Percentiles rank a stretch among this genome's conserved stretches.
phyloP scores from a whole-genome alignment of 2,329 filamentous ascomycete genomes.

The Aurifilum marmelostoma region DNA sequence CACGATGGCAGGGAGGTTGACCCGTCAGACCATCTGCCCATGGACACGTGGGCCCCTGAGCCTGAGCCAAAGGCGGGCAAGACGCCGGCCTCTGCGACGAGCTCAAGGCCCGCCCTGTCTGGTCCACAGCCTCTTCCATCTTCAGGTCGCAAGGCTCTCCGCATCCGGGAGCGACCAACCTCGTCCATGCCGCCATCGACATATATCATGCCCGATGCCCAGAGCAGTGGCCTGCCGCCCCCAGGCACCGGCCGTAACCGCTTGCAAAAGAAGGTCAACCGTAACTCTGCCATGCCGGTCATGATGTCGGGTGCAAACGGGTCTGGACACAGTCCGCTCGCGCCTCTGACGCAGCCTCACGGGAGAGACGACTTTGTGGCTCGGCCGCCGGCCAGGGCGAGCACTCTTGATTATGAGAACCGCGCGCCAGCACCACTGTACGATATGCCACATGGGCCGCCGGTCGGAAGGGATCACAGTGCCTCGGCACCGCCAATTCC shows the following conservation, averaged over 20 bases:
- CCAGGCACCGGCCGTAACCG: conserved; percentile 55
- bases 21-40: conserved; percentile 77
- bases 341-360: conserved; percentile 57
- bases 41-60: conserved; percentile 78
- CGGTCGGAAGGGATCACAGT: conserved; percentile 37
- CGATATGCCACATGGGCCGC: conserved; percentile 36
- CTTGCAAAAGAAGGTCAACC: conserved; percentile 65
- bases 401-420: conserved; percentile 61
- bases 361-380: conserved; percentile 48
- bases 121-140: conserved; percentile 58
- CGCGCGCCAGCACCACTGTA: conserved; percentile 43
- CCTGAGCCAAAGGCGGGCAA: conserved; percentile 62
- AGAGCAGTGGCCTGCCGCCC: conserved; percentile 37
- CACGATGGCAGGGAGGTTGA: conserved; percentile 78
- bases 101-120: conserved; percentile 50
- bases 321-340: conserved; percentile 50
- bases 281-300: conserved; percentile 46
- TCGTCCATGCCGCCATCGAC: conserved; percentile 41
- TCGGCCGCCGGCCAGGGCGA: conserved; percentile 48
- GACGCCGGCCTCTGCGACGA: conserved; percentile 39
- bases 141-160: conserved; percentile 55
- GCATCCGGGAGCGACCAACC: conserved; percentile 53
- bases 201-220: conserved; percentile 35
- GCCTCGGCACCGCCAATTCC: conserved; percentile 62
- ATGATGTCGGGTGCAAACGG: conserved; percentile 40